Conservation (phyloP, 2,329 filamentous ascomycete species). For the Leptographium wingfieldii region DNA sequence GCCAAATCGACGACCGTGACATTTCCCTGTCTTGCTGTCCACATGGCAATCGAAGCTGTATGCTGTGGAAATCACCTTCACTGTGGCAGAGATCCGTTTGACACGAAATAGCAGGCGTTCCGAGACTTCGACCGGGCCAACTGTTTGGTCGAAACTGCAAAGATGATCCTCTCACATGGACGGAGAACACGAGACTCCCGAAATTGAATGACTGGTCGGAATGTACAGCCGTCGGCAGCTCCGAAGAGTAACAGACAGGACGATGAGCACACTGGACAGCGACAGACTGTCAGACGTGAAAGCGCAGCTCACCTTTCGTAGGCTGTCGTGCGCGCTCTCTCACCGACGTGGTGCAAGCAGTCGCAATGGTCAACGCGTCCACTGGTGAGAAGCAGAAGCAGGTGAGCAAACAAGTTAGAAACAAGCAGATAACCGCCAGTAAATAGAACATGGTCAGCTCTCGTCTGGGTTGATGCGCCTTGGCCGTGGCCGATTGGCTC, state of each 20-base stretch:
- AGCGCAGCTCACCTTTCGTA: background rate
- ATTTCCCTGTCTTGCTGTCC: background rate
- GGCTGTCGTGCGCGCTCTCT: background rate
- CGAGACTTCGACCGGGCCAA: too few species aligned
- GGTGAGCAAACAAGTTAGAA: too few species aligned
- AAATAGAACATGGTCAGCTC: background rate
- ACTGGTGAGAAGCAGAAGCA: background rate
- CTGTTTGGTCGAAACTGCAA: background rate
- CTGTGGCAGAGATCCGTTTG: background rate
- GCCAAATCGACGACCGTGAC: background rate
- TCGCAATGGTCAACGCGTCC: background rate
- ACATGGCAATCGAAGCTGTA: background rate
- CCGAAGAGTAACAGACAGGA: background rate
- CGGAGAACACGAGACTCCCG: background rate
- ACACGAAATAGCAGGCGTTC: background rate
- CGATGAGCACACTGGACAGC: background rate
- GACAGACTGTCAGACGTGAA: background rate
- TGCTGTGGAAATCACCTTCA: too few species aligned
- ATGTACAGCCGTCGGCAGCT: background rate
- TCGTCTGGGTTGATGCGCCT: background rate
- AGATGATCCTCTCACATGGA: background rate
- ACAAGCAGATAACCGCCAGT: background rate
- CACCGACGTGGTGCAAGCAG: background rate
- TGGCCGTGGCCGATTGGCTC: constrained; percentile 5
- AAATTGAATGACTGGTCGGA: background rate